Evolutionary conservation across 257 asterid species (phyloP).

Genomic region (Solanum appendiculatum): DNA sequence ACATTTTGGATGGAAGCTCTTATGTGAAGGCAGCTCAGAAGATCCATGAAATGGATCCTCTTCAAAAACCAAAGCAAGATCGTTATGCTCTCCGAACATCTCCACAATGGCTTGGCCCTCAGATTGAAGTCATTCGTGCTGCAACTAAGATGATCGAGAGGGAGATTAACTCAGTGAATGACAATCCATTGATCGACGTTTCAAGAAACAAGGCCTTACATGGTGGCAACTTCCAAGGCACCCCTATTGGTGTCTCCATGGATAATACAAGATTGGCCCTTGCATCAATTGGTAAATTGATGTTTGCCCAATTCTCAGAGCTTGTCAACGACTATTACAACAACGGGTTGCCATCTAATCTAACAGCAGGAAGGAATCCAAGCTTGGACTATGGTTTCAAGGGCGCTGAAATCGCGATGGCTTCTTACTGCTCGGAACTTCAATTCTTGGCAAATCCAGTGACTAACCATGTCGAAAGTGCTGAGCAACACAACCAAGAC

Average conservation of each 20-base stretch:
- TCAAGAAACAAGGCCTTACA: constrained; percentile 44
- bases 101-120: constrained; percentile 51
- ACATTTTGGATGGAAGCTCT: constrained; percentile 34
- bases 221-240: constrained; percentile 48
- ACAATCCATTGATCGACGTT: constrained; percentile 41
- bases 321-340: constrained; percentile 41
- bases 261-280: constrained; percentile 38
- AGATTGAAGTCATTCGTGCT: constrained; percentile 32
- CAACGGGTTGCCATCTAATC: constrained; percentile 42
- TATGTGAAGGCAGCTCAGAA: constrained; percentile 28
- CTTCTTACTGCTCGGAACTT: constrained; percentile 41
- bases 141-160: constrained; percentile 48
- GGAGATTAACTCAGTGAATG: constrained; percentile 46
- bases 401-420: constrained; percentile 46
- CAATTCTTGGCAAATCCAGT: constrained; percentile 40
- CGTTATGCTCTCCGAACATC: constrained; percentile 44
- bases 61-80: constrained; percentile 40
- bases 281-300: constrained; percentile 34
- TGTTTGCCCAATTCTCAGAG: constrained; percentile 44
- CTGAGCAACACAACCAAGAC: constrained; percentile 50
- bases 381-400: constrained; percentile 47
- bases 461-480: constrained; percentile 38
- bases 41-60: constrained; percentile 34
- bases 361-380: constrained; percentile 33
- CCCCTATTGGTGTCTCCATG: constrained; percentile 47